phyloP scores from a whole-genome alignment of 148 eudicot species.

The Fagopyrum homotropicum region DNA sequence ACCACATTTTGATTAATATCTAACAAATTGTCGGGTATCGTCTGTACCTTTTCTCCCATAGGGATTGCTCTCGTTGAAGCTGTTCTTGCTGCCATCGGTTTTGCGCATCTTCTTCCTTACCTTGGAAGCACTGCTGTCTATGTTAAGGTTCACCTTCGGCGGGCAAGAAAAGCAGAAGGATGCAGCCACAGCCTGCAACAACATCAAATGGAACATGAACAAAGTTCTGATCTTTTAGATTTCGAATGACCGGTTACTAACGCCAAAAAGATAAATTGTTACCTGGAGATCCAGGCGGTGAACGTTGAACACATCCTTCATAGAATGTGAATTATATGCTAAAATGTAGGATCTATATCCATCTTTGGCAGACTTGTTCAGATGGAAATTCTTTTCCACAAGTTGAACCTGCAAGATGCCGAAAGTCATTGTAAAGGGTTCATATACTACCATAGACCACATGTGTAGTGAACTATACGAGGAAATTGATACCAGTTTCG shows the following conservation, averaged over 20 bases:
- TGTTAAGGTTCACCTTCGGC: constrained; percentile 67
- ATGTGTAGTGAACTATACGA: neutral
- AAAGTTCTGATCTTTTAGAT: too few relatives aligned
- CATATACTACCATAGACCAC: neutral
- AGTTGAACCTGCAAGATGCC: constrained; percentile 56
- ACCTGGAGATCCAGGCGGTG: constrained; percentile 88
- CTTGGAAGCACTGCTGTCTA: constrained; percentile 80
- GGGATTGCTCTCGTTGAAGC: constrained; percentile 64
- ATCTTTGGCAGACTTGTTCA: constrained; percentile 92
- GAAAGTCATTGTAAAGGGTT: neutral
- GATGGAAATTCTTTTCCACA: constrained; percentile 54
- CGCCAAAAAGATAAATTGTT: neutral
- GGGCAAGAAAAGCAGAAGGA: constrained; percentile 78
- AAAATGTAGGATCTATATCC: constrained; percentile 76
- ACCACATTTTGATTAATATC: constrained; percentile 33
- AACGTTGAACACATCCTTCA: constrained; percentile 88
- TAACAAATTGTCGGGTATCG: constrained; percentile 46
- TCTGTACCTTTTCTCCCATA: constrained; percentile 53
- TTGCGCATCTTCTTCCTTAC: constrained; percentile 55
- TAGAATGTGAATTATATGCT: constrained; percentile 85
- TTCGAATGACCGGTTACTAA: too few relatives aligned
- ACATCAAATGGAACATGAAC: neutral
- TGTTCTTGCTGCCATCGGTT: constrained; percentile 39
- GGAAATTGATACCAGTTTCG: constrained; percentile 55
- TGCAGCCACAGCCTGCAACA: constrained; percentile 71